These are phyloP conservation scores for Sarocladium kiliense DNA, from an alignment of 2,329 filamentous ascomycete genomes.

Conservation along the genomic window DNA sequence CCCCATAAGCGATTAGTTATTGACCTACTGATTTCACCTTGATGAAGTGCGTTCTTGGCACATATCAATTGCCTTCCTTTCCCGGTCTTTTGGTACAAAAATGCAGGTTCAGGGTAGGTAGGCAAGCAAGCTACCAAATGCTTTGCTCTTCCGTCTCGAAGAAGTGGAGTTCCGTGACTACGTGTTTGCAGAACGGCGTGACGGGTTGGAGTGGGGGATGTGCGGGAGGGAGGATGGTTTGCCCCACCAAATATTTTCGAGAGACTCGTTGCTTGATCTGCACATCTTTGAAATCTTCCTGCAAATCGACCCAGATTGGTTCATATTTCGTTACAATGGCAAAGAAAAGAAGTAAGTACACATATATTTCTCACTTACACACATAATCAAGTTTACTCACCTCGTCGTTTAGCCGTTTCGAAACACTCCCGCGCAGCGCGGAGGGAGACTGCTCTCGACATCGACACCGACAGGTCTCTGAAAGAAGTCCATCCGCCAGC, in stretches of 20 bases:
- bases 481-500: conserved; percentile 51
- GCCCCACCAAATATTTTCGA: conserved; percentile 9
- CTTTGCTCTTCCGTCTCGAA: too few species aligned
- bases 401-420: conserved; percentile 45
- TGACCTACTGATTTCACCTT: background rate
- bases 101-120: too few species aligned
- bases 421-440: conserved; percentile 70
- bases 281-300: background rate
- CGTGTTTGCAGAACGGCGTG: background rate
- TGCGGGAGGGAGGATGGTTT: conserved; percentile 1
- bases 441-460: conserved; percentile 64
- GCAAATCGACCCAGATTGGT: background rate
- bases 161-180: too few species aligned
- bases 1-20: too few species aligned
- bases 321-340: conserved; percentile 20
- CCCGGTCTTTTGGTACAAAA: background rate
- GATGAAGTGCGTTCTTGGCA: too few species aligned
- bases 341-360: conserved; percentile 23
- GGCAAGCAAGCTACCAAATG: background rate
- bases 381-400: conserved; percentile 7
- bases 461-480: conserved; percentile 67
- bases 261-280: background rate
- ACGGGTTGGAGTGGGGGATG: background rate
- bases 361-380: background rate
- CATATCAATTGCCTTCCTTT: background rate